Evolutionary conservation across 257 asterid genomes (phyloP).

Genomic region (Cruciata laevipes): DNA sequence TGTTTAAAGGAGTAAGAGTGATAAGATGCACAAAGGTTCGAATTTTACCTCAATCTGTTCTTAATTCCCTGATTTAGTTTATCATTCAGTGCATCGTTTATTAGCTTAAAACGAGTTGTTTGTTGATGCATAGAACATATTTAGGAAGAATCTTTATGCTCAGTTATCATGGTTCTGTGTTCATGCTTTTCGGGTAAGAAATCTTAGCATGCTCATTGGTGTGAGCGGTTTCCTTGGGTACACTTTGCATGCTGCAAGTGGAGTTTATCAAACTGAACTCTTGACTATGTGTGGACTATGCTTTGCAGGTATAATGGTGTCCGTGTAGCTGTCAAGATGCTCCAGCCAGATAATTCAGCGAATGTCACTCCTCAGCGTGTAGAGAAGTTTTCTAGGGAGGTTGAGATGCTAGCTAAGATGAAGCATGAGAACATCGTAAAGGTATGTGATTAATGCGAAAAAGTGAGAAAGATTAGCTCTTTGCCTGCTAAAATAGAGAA

Average conservation of each 20-base stretch:
- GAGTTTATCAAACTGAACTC: background rate
- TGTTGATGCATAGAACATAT: background rate
- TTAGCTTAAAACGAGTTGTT: background rate
- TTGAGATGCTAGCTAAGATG: constrained; percentile 42
- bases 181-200: background rate
- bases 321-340: constrained; percentile 52
- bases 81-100: background rate
- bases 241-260: background rate
- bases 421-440: constrained; percentile 53
- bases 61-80: background rate
- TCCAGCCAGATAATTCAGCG: constrained; percentile 37
- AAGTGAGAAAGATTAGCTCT: background rate
- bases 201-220: background rate
- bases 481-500: background rate
- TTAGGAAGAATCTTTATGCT: background rate
- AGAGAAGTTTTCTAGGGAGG: constrained; percentile 48
- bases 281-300: constrained; percentile 12
- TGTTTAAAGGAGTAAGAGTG: background rate
- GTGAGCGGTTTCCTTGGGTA: background rate
- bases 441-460: constrained; percentile 24
- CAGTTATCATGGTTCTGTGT: background rate
- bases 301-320: constrained; percentile 36
- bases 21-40: background rate
- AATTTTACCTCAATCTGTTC: background rate
- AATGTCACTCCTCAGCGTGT: constrained; percentile 32